These are phyloP conservation scores for Phialophora chinensis DNA, from an alignment of 2,329 filamentous ascomycete species.

Conservation along the genomic window DNA sequence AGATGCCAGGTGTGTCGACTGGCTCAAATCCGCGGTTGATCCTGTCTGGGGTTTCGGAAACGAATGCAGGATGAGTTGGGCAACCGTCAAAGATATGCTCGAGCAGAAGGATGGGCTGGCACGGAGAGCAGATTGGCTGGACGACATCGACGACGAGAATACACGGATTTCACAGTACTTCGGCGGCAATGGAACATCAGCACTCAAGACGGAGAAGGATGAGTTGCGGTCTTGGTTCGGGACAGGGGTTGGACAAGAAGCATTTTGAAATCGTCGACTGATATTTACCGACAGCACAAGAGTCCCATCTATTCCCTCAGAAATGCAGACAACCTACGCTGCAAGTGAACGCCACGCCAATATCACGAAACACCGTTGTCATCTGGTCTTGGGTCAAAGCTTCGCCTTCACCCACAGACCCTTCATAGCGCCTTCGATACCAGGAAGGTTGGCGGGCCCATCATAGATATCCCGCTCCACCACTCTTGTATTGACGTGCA, in stretches of 20 bases:
- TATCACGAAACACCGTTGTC: not conserved
- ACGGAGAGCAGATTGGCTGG: slow-evolving; percentile 83
- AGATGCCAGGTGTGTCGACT: slow-evolving; percentile 77
- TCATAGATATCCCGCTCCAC: slow-evolving; percentile 88
- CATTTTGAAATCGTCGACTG: slow-evolving; percentile 29
- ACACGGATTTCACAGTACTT: slow-evolving; percentile 77
- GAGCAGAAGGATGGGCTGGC: slow-evolving; percentile 67
- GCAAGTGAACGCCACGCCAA: slow-evolving; percentile 6
- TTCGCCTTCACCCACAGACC: slow-evolving; percentile 57
- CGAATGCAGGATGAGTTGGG: slow-evolving; percentile 95
- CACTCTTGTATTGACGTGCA: slow-evolving; percentile 79
- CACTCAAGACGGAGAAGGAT: slow-evolving; percentile 63
- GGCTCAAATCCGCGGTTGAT: slow-evolving; percentile 87
- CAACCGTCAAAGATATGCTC: slow-evolving; percentile 89
- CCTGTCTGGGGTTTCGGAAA: slow-evolving; percentile 93
- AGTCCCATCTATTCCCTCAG: not conserved
- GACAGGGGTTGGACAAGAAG: slow-evolving; percentile 33
- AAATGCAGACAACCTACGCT: not conserved
- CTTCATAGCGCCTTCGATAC: slow-evolving; percentile 45
- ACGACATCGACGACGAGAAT: slow-evolving; percentile 70
- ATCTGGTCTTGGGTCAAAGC: slow-evolving; percentile 46
- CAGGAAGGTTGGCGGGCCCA: slow-evolving; percentile 66
- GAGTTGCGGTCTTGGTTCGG: slow-evolving; percentile 87
- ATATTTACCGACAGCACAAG: not conserved
- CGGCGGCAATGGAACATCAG: slow-evolving; percentile 45